Evolutionary conservation across 257 asterid species (phyloP).

Genomic region (Jacaranda mimosifolia): DNA sequence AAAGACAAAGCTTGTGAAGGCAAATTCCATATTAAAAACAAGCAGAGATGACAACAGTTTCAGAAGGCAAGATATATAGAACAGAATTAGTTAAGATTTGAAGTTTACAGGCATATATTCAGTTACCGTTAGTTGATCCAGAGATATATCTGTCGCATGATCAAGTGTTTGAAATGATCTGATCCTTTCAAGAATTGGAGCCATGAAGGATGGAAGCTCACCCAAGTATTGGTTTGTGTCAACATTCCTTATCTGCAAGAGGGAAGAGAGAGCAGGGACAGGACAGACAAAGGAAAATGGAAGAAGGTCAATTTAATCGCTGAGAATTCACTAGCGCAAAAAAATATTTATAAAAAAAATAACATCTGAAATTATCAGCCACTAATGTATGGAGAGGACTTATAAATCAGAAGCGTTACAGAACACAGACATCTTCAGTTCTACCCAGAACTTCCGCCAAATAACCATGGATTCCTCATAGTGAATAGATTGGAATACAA

Average conservation of each 20-base stretch:
- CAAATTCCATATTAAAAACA: constrained; percentile 19
- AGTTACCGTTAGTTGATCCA: constrained; percentile 92
- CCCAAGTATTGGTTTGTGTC: constrained; percentile 81
- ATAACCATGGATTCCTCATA: no score
- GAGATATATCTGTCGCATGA: constrained; percentile 44
- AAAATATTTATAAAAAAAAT: no score
- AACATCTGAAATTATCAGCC: no score
- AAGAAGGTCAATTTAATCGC: constrained; percentile 1
- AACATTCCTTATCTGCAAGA: constrained; percentile 84
- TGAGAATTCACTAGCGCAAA: background rate
- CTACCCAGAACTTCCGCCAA: no score
- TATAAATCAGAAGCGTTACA: background rate
- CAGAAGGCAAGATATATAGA: no score
- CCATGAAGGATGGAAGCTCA: constrained; percentile 80
- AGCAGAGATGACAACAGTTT: background rate
- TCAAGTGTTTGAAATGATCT: constrained; percentile 56
- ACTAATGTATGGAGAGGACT: no score
- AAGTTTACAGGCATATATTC: constrained; percentile 18
- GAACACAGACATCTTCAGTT: no score
- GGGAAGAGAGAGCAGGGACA: background rate
- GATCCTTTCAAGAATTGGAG: constrained; percentile 67
- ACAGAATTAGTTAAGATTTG: background rate
- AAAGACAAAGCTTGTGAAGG: constrained; percentile 13
- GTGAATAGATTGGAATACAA: no score
- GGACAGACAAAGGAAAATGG: background rate